Conservation (phyloP, 192 early-diverging fungal genomes). For the Coemansia guatemalensis region DNA sequence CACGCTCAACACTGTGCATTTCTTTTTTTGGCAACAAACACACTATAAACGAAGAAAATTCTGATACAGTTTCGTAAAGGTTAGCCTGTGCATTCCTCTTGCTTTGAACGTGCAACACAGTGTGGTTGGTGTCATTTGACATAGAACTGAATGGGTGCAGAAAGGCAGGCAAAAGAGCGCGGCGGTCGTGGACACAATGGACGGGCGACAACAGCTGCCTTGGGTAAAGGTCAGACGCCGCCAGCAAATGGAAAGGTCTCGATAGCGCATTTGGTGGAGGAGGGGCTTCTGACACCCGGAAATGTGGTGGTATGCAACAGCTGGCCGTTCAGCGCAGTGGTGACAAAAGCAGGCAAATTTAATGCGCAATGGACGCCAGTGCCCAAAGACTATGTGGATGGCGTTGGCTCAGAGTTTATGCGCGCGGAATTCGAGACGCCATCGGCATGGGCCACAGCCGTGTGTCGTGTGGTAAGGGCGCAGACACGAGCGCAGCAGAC, state of each 20-base stretch:
- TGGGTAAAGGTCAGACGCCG: background rate
- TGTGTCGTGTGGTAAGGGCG: constrained; percentile 56
- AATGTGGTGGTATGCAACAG: constrained; percentile 42
- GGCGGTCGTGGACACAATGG: constrained; percentile 3
- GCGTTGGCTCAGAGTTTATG: constrained; percentile 43
- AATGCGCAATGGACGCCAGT: constrained; percentile 33
- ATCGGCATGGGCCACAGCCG: constrained; percentile 63
- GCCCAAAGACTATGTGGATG: constrained; percentile 21
- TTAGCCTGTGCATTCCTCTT: background rate
- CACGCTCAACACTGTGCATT: background rate
- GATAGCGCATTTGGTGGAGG: constrained; percentile 31
- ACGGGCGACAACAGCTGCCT: background rate
- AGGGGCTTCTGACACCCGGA: constrained; percentile 29
- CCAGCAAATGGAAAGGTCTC: constrained; percentile 25
- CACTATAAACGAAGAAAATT: background rate
- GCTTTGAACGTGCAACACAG: no score
- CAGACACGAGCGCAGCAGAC: constrained; percentile 24
- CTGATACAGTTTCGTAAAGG: no score
- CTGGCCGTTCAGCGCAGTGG: constrained; percentile 46
- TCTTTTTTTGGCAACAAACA: background rate
- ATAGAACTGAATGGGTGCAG: constrained; percentile 16
- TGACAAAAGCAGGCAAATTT: constrained; percentile 33
- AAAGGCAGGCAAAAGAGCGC: constrained; percentile 18
- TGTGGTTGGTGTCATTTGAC: background rate
- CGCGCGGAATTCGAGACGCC: constrained; percentile 58